phyloP scores from a whole-genome alignment of 257 asterid species.

The Solanum rostratum region DNA sequence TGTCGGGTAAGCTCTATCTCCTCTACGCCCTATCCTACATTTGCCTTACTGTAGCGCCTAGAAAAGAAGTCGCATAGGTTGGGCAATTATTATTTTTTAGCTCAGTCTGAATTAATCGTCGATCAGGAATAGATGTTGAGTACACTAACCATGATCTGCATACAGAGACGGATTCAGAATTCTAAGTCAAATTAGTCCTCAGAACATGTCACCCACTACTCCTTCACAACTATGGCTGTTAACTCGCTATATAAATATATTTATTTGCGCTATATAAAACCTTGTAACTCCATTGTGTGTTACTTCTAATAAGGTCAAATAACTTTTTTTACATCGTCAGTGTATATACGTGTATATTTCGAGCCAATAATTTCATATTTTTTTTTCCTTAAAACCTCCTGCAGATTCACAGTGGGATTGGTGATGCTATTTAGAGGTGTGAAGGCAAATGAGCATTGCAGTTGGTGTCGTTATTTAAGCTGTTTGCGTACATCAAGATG shows the following conservation, averaged over 20 bases:
- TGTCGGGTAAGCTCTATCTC: slow-evolving; percentile 43
- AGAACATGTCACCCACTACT: background rate
- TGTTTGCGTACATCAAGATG: slow-evolving; percentile 86
- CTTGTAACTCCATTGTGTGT: background rate
- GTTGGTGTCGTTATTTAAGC: slow-evolving; percentile 86
- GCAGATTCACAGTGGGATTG: slow-evolving; percentile 56
- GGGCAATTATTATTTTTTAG: background rate
- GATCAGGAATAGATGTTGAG: background rate
- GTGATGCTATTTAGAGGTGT: slow-evolving; percentile 72
- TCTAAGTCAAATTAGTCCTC: background rate
- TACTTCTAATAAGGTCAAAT: background rate
- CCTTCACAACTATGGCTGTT: background rate
- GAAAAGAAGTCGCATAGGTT: background rate
- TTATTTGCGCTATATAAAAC: background rate
- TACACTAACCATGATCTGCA: background rate
- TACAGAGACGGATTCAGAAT: background rate
- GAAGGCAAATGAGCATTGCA: slow-evolving; percentile 58
- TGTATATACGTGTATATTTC: background rate
- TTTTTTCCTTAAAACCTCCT: background rate
- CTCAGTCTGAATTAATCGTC: background rate
- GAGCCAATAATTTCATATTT: background rate
- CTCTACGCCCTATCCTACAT: background rate
- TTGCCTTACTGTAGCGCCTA: background rate
- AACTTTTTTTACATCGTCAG: background rate
- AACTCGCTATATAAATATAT: background rate